Base-by-base conservation (phyloP, 805 yeast species). In the Candida corydali region DNA sequence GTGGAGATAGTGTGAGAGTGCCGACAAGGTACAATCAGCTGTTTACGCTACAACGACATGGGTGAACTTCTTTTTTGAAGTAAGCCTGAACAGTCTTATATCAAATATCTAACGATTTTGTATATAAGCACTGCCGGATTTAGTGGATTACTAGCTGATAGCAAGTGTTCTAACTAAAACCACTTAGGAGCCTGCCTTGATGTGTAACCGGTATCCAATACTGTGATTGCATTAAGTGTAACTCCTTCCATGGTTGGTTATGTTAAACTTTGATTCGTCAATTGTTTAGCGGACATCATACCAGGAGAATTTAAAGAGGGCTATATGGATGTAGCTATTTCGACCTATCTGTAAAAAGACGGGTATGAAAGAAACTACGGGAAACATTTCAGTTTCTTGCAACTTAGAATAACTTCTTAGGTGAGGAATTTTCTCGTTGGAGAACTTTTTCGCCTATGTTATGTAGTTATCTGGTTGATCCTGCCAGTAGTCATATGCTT, bases 61-160 rank as follows among this genome's bases (percentile, higher is more conserved):
- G 53, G 56, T 39, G 47, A 44, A 40, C 47, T 44, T 34, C 28
- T n/a, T n/a, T 26, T 28, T 28, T 26, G 15, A 26, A 17, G 31
- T 38, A 40, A 49, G 45, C 59, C 56, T 51, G 59, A 54, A 54
- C 56, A 52, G 59, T 49, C 59, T 51, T 43, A 53, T 50, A 51
- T 39, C 47, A 49, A 55, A 44, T 52, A 50, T 53, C 54, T 47
- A 49, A 51, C 49, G 54, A 52, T 48, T 50, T 54, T 51, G 46
- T 49, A 47, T 52, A 51, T 51, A 50, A 45, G 59, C 59, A 49
- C 52, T 46, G 59, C 45, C 50, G 59, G 59, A 51, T 54, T 54
- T 52, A 50, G 57, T 54, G 59, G 59, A 52, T 29, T 29, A 29
- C 32, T 29, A 29, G 32, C 32, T 29, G 32, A 29, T 29, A 29